Base-by-base conservation (phyloP, 2,329 filamentous ascomycete genomes). In the Fusarium poae region DNA sequence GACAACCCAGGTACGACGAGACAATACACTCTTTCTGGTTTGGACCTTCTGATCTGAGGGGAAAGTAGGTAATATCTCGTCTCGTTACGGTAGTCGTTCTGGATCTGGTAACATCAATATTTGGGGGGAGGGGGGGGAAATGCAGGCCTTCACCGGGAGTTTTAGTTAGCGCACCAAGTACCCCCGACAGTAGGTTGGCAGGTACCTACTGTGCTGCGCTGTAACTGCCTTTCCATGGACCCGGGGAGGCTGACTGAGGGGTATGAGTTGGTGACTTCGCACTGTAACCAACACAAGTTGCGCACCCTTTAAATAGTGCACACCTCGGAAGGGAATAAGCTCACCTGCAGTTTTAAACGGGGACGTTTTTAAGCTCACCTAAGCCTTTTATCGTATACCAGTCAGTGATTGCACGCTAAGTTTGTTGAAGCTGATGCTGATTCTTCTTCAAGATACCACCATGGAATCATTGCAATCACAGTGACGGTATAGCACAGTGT, bases 131-230 rank as follows among this genome's bases (percentile, higher is more conserved):
- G 39, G 13, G 18, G 59, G 67, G 57, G 46, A 54, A 65, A 70
- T 65, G 66, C 71, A 71, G 65, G 67, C 70, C 65, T 67, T 54
- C 68, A 67, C 51, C 43, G 67, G 67, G 67, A 65, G 55, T 65
- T 67, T 65, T 65, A 60, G 62, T 60, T 65, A 71, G 67, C 50
- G 52, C 44, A 46, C 16, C 43, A 52, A 51, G 66, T 70, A 63
- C 62, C 42, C 25, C 43, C 43, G 18, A 39, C 32, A 25, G 48
- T 20, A 50, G 21, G 39, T n/a, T 39, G n/a, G 35, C n/a, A 39
- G 35, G n/a, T 39, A 39, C n/a, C 11, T 25, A 43, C 40, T 43
- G 21, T 4, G 39, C 18, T 50, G 23, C 27, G 46, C 18, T 50
- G 32, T 50, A 50, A 32, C 48, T 51, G 34, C 32, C 34, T 51